These are phyloP conservation scores for Scutellaria galericulata DNA, from an alignment of 257 asterid genomes.

Conservation along the genomic window DNA sequence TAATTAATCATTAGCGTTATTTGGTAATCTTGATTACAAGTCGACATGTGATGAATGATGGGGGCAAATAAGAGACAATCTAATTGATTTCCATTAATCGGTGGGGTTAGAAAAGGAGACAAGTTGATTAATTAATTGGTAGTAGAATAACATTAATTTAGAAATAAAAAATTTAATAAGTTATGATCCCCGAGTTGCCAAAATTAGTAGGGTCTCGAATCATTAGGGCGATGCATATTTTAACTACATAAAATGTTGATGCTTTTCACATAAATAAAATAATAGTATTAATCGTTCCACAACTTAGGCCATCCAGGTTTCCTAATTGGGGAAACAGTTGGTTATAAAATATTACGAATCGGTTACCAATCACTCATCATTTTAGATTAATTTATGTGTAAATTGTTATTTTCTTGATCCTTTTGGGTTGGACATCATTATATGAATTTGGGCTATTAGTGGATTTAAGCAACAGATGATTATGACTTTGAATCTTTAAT, in stretches of 20 bases:
- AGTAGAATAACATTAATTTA: background rate
- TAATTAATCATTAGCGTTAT: conserved; percentile 6
- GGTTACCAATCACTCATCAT: conserved; percentile 30
- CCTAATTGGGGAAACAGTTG: conserved; percentile 44
- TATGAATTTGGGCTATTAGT: conserved; percentile 14
- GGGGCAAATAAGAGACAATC: conserved; percentile 24
- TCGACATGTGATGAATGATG: conserved; percentile 8
- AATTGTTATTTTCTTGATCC: conserved; percentile 39
- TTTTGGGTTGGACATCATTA: conserved; percentile 29
- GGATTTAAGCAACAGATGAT: conserved; percentile 34
- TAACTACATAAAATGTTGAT: background rate
- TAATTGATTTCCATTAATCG: conserved; percentile 24
- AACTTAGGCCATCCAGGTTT: conserved; percentile 42
- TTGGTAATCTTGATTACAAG: conserved; percentile 2
- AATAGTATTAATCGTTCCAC: conserved; percentile 8
- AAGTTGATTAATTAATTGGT: conserved; percentile 20
- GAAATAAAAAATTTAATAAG: conserved; percentile 15
- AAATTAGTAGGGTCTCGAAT: conserved; percentile 44
- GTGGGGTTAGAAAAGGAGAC: conserved; percentile 7
- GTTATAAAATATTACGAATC: conserved; percentile 20
- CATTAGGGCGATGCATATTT: conserved; percentile 32
- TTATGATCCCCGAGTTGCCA: conserved; percentile 39
- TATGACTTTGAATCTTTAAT: conserved; percentile 9
- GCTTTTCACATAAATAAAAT: background rate
- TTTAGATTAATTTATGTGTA: conserved; percentile 30